Evolutionary conservation across 2,329 filamentous ascomycete genomes (phyloP), one percentile per base, ranked within the genome.

Genomic region (Pseudocercospora musae): DNA sequence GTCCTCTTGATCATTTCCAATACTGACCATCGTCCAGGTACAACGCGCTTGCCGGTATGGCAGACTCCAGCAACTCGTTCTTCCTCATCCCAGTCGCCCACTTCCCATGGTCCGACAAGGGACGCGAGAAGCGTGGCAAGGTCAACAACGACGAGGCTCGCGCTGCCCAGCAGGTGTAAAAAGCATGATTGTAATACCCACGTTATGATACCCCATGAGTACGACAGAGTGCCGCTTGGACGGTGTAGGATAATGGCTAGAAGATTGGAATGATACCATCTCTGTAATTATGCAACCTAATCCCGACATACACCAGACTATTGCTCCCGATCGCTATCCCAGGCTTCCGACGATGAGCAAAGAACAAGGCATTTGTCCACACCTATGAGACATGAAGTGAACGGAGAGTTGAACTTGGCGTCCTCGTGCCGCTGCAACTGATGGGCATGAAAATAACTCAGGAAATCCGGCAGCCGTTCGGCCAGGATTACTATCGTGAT

Each of bases 81-180:
- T 95, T 96, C 83, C 84, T 95, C 77, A 87, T 96, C 65, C 94
- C 93, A 57, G 92, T 97, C 54, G 88, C 90, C 71, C 92, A 96
- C 83, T 96, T 97, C 84, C 94, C 93, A 58, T 97, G 94, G 94
- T 94, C 90, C 40, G 89, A 90, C 71, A 89, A 89, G 79, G 90
- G 86, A 58, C 85, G 84, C 66, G 83, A 87, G 76, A 76, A 75
- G 64, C 84, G 87, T 64, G 75, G 63, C 31, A 77, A 78, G 71
- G 75, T 77, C 50, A 74, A 80, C 74, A 81, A 81, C 76, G 72
- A 69, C 55, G 71, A 68, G 31, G 74, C 72, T 27, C 75, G 76
- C 57, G 70, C 68, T 33, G 73, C 57, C 31, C 67, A 71, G 60
- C 42, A 55, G 23, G 68, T 68, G 20, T 68, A 66, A 63, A 58